phyloP scores from a whole-genome alignment of 2,329 filamentous ascomycete genomes.

The Coniochaeta sp. region DNA sequence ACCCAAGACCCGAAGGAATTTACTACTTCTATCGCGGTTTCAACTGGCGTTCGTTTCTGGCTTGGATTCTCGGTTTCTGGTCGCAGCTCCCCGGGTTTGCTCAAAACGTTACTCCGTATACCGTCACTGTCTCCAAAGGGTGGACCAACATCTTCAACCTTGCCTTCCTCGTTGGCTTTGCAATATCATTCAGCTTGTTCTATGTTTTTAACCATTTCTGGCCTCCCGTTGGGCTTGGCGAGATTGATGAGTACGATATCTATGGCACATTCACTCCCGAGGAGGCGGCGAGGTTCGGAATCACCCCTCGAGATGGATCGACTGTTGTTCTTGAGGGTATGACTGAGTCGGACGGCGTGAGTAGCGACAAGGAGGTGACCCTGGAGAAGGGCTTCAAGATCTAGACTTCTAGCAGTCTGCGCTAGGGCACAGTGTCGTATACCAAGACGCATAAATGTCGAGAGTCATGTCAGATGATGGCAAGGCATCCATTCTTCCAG shows the following conservation, averaged over 20 bases:
- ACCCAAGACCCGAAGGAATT: constrained; percentile 5
- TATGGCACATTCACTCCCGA: not conserved
- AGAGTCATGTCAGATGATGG: too few relatives aligned
- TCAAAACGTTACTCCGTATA: constrained; percentile 3
- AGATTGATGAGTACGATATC: not conserved
- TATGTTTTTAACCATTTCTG: not conserved
- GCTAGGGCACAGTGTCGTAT: not conserved
- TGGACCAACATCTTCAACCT: constrained; percentile 6
- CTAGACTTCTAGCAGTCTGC: not conserved
- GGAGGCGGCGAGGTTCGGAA: not conserved
- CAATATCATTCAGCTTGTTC: constrained; percentile 6
- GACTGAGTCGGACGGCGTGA: not conserved
- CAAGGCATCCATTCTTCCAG: too few relatives aligned
- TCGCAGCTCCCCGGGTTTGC: constrained; percentile 7
- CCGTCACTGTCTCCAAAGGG: constrained; percentile 2
- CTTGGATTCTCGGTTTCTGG: constrained; percentile 9
- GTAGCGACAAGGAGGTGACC: not conserved
- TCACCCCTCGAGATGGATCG: not conserved
- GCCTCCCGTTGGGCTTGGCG: not conserved
- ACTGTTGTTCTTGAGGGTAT: not conserved
- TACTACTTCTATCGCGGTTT: constrained; percentile 8
- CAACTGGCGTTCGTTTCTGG: constrained; percentile 8
- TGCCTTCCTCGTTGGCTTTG: constrained; percentile 6
- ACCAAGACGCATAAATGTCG: too few relatives aligned
- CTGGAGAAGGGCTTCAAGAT: not conserved